phyloP scores from a whole-genome alignment of 106 monocot genomes.

The Allium fistulosum region DNA sequence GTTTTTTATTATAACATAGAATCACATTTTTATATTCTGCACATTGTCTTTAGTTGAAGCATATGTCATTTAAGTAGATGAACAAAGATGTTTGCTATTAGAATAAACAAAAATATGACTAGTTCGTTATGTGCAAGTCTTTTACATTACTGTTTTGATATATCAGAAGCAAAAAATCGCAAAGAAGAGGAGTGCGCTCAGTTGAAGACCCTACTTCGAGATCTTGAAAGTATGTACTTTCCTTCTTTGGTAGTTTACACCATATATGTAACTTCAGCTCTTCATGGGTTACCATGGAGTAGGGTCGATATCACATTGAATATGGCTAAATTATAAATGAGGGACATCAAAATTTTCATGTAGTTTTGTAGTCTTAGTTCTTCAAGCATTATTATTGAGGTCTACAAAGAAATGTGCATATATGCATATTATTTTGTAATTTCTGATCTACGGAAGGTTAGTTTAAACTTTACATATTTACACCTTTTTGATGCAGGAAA shows the following conservation, averaged over 20 bases:
- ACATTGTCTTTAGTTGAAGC: no score
- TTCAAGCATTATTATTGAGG: neutral
- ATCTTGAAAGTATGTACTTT: slow-evolving; percentile 62
- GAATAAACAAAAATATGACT: neutral
- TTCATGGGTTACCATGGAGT: neutral
- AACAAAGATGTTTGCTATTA: neutral
- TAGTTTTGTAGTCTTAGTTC: neutral
- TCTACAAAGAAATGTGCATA: neutral
- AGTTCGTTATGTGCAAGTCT: no score
- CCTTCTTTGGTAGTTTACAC: neutral
- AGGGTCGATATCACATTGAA: neutral
- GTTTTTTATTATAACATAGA: no score
- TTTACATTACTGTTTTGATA: slow-evolving; percentile 7
- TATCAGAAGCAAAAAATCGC: slow-evolving; percentile 54
- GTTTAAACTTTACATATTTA: slow-evolving; percentile 4
- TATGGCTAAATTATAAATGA: neutral
- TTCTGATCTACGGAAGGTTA: neutral
- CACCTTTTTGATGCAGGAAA: slow-evolving; percentile 38
- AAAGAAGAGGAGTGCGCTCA: slow-evolving; percentile 63
- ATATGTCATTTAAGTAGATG: neutral
- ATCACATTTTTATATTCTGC: no score
- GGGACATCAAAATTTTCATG: neutral
- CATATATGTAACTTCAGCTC: neutral
- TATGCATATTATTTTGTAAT: neutral
- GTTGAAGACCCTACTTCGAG: slow-evolving; percentile 61